Evolutionary conservation across 805 yeast species (phyloP), one percentile per base, ranked within the genome.

Genomic region (Yamadazyma endophytica): DNA sequence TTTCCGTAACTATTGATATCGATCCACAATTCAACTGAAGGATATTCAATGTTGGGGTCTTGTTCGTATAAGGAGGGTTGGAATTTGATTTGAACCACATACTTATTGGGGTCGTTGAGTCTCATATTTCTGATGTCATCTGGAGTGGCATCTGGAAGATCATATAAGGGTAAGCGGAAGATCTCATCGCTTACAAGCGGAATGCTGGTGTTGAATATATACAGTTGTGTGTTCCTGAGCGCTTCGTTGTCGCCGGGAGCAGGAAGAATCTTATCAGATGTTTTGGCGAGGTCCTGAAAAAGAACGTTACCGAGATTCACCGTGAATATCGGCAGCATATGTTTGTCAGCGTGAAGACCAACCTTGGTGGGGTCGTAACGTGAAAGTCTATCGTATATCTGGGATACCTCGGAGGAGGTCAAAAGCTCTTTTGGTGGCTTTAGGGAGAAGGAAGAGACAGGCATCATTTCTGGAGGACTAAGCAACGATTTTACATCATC

Each of bases 1-100:
- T 39, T 48, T 9, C 56, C 56, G n/a, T 37, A 33, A 11, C 58
- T 58, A 33, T 51, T 58, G 28, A 72, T 49, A 28, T 65, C 72
- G 21, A 69, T 53, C 78, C 80, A 75, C 27, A 77, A 55, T 43
- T 77, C 82, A 5, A 77, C 51, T 1, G 80, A 77, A 3, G 82
- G 80, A 27, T 60, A 62, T 24, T 56, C 46, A 29, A 54, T 45
- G 32, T 54, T 30, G 11, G 31, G 26, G 5, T 28, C 35, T 11
- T 33, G 20, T 9, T 29, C 25, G 40, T 21, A 46, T 34, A 37
- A 46, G 37, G 44, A 57, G 54, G 22, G 76, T 66, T 5, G 68
- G 31, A 73, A 66, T 42, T 62, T 64, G 35, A 74, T 37, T 43
- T 73, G 77, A 9, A 68, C 56, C 21, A 54, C 47, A 40, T 68